phyloP scores from a whole-genome alignment of 2,329 filamentous ascomycete genomes.

The Fusarium sp. region DNA sequence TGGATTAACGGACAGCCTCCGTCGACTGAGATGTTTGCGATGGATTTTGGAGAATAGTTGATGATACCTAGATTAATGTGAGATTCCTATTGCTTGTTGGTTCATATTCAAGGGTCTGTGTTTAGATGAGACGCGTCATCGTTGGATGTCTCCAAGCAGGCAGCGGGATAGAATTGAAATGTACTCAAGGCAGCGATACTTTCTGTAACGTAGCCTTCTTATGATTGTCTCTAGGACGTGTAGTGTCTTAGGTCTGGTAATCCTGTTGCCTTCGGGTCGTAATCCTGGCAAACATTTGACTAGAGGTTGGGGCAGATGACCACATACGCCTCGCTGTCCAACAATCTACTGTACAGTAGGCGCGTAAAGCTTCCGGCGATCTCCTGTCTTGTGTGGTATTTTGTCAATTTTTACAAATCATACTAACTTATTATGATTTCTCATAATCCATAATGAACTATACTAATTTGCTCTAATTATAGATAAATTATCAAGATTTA shows the following conservation, averaged over 20 bases:
- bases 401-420: no score
- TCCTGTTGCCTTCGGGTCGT: constrained; percentile 2
- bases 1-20: constrained; percentile 38
- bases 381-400: no score
- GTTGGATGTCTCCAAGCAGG: background rate
- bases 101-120: background rate
- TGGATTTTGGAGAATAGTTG: constrained; percentile 25
- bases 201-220: background rate
- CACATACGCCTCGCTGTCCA: no score
- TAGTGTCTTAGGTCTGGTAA: background rate
- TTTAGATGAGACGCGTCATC: background rate
- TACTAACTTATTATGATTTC: no score
- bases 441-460: no score
- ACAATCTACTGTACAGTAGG: no score
- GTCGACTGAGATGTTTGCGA: constrained; percentile 31
- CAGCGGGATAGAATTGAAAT: background rate
- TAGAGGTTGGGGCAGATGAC: no score
- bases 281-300: no score
- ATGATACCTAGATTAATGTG: background rate
- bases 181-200: background rate
- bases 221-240: background rate
- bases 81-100: background rate
- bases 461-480: no score
- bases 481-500: no score
- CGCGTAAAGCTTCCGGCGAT: no score